A percentile compares a stretch with the other conserved stretches of the same genome.
These are phyloP conservation scores for Xylaria polymorpha DNA, from an alignment of 2,329 filamentous ascomycete species.

Conservation along the genomic window DNA sequence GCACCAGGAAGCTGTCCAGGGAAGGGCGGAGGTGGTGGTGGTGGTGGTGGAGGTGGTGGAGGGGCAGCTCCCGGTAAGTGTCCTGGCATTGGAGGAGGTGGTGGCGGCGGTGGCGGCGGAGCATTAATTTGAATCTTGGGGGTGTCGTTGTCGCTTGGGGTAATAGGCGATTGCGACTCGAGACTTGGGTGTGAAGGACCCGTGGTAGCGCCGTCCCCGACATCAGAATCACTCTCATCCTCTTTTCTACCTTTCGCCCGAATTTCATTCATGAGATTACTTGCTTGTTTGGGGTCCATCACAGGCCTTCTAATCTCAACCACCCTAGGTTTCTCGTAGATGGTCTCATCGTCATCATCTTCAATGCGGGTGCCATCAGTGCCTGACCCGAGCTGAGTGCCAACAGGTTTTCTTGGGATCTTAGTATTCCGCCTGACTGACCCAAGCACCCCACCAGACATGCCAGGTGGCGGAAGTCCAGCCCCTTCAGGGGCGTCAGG, in stretches of 20 bases:
- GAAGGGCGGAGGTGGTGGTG: constrained; percentile 55
- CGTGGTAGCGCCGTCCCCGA: constrained; percentile 76
- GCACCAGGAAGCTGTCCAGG: constrained; percentile 50
- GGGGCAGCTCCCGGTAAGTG: constrained; percentile 48
- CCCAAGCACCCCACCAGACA: constrained; percentile 79
- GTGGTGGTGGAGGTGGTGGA: constrained; percentile 59
- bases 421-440: constrained; percentile 73
- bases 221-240: constrained; percentile 79
- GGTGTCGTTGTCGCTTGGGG: constrained; percentile 69
- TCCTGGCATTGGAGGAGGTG: constrained; percentile 57
- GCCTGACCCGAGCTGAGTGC: constrained; percentile 48
- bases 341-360: constrained; percentile 67
- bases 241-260: constrained; percentile 78
- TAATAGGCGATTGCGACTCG: constrained; percentile 76
- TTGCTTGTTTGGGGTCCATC: constrained; percentile 72
- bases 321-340: constrained; percentile 83
- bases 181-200: constrained; percentile 80
- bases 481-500: constrained; percentile 57
- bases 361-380: constrained; percentile 46
- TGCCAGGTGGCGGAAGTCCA: constrained; percentile 68
- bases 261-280: constrained; percentile 75
- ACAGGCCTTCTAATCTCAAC: constrained; percentile 81
- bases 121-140: constrained; percentile 70
- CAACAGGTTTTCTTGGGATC: constrained; percentile 66
- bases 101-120: constrained; percentile 52